phyloP scores from a whole-genome alignment of 805 yeast species.

The Soucietia sequanensis region DNA sequence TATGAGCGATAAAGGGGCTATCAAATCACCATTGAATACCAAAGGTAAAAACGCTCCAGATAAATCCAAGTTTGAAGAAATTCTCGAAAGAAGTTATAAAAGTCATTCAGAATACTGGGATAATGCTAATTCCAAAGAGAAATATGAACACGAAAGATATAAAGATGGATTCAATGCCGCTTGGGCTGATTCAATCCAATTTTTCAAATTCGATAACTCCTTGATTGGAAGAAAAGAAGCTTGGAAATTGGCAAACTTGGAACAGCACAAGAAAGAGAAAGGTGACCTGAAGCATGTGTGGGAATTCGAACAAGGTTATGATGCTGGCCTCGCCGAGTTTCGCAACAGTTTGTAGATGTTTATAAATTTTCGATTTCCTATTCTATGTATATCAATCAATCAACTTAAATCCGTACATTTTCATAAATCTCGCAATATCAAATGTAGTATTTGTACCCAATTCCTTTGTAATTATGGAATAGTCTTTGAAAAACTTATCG shows the following conservation, averaged over 20 bases:
- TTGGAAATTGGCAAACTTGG: conserved; percentile 62
- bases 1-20: conserved; percentile 63
- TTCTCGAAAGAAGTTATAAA: conserved; percentile 31
- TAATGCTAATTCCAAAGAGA: conserved; percentile 50
- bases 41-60: conserved; percentile 34
- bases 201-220: conserved; percentile 68
- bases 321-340: conserved; percentile 55
- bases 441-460: no score
- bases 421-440: no score
- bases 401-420: no score
- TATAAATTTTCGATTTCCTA: no score
- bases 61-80: conserved; percentile 39
- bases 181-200: conserved; percentile 69
- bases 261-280: conserved; percentile 55
- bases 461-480: no score
- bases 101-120: conserved; percentile 72
- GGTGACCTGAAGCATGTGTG: conserved; percentile 64
- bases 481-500: no score
- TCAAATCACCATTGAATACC: conserved; percentile 19
- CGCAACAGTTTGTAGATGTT: conserved; percentile 5
- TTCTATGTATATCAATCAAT: no score
- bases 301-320: conserved; percentile 91
- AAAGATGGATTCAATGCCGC: conserved; percentile 76
- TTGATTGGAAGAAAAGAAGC: conserved; percentile 70
- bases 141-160: conserved; percentile 79